Evolutionary conservation across 441 rosid genomes (phyloP), one percentile per base, ranked within the genome.

Genomic region (Pelargonium myrrhifolium): DNA sequence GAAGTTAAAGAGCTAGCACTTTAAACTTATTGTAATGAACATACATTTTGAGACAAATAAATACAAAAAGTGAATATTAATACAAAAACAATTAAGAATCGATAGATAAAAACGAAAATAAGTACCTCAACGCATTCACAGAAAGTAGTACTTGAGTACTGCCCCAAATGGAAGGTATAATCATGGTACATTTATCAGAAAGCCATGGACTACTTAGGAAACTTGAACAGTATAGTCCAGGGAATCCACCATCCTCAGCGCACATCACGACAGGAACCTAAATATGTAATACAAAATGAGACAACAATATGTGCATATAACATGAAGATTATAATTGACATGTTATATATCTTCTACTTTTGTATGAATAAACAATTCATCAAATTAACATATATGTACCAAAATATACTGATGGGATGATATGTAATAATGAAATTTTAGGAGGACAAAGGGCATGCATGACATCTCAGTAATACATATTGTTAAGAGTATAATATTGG

Each of bases 121-220:
- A 40, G 28, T 76, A 92, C 99, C 89, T 94, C 64, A 76, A 64
- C 42, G 85, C 73, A 74, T 94, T 77, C 28, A 94, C 87, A 21
- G 87, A 82, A 78, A 89, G 84, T 66, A 92, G 76, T 67, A 79
- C 94, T 85, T 86, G 81, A 74, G 74, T 58, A 82, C 99, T 88
- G 64, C 81, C 68, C 94, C 96, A 94, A 58, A 73, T 51, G 66
- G 99, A 88, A 81, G 93, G 79, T 68, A 92, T 70, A 72, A 92
- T 72, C 83, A 94, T 78, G 31, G 87, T 88, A 71, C 79, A 72
- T 68, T 96, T 90, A 85, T 94, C 97, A 71, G 98, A 87, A 72
- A 94, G 92, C 98, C 98, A 94, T 0, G 96, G 92, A 68, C 84
- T 82, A 58, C 67, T 70, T 43, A 85, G 87, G 68, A 86, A 64